These are phyloP conservation scores for Pseudocercospora musae DNA, from an alignment of 2,329 filamentous ascomycete genomes.

Conservation along the genomic window DNA sequence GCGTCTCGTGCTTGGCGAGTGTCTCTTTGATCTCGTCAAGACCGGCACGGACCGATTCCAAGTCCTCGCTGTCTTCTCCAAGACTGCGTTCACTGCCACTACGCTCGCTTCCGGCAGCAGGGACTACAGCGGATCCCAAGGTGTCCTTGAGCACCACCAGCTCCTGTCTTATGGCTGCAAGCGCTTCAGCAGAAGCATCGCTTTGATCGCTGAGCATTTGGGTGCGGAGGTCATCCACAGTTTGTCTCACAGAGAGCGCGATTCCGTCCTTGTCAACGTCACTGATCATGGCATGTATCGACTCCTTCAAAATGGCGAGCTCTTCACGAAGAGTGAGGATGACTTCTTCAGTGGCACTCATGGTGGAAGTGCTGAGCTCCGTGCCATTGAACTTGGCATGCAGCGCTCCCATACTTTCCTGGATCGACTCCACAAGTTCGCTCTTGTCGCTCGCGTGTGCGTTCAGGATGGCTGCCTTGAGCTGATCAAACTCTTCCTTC, in stretches of 20 bases:
- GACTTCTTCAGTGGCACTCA: constrained; percentile 44
- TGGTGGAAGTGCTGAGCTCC: constrained; percentile 28
- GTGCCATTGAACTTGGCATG: constrained; percentile 44
- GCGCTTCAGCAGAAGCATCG: constrained; percentile 40
- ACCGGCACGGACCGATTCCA: constrained; percentile 27
- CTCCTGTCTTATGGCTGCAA: constrained; percentile 44
- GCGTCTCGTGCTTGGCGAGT: constrained; percentile 17
- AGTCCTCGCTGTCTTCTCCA: constrained; percentile 19
- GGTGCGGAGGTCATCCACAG: constrained; percentile 43
- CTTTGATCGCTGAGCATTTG: constrained; percentile 40
- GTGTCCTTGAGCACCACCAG: constrained; percentile 44
- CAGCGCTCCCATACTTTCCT: constrained; percentile 49
- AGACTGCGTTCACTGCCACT: constrained; percentile 10
- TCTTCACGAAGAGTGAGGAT: constrained; percentile 55
- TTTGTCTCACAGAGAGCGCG: constrained; percentile 60
- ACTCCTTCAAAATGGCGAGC: constrained; percentile 59
- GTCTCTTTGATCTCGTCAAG: constrained; percentile 43
- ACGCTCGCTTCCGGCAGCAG: constrained; percentile 21
- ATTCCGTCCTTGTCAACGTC: constrained; percentile 56
- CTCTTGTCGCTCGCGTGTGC: constrained; percentile 56
- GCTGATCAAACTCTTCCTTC: constrained; percentile 75
- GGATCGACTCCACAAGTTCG: constrained; percentile 60
- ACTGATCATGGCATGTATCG: constrained; percentile 51
- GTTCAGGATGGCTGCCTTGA: constrained; percentile 71
- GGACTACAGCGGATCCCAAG: constrained; percentile 42